Percentiles rank a stretch among this genome's conserved stretches.
Evolutionary conservation across 129 eudicot species (phyloP).

Genomic region (Arctium minus): DNA sequence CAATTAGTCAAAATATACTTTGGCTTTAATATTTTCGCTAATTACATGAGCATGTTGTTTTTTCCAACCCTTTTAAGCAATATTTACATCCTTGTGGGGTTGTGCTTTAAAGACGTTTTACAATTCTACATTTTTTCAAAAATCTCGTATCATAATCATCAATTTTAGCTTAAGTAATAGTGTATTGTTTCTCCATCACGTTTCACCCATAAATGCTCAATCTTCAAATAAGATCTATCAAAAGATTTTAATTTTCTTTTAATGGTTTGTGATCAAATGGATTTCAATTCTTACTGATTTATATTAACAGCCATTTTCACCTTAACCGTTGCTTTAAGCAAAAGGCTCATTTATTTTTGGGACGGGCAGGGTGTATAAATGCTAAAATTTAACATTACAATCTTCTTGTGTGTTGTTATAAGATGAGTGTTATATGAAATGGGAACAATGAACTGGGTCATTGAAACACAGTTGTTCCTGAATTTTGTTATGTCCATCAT

Average conservation of each 20-base stretch:
- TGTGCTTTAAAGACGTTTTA: too few species aligned
- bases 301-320: neutral
- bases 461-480: neutral
- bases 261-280: neutral
- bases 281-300: neutral
- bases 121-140: neutral
- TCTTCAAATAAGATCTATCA: neutral
- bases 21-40: too few species aligned
- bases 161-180: neutral
- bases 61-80: too few species aligned
- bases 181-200: conserved; percentile 2
- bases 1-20: too few species aligned
- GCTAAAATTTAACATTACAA: neutral
- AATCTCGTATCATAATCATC: neutral
- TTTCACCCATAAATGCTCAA: neutral
- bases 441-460: neutral
- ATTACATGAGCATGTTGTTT: too few species aligned
- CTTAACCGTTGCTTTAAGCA: neutral
- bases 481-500: conserved; percentile 1
- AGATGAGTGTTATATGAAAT: neutral
- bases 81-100: too few species aligned
- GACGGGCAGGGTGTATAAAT: neutral
- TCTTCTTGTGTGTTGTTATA: neutral
- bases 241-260: neutral
- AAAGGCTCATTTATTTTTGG: neutral